Evolutionary conservation across 768 basidiomycete genomes (phyloP).

Genomic region (Boletus subcaerulescens): DNA sequence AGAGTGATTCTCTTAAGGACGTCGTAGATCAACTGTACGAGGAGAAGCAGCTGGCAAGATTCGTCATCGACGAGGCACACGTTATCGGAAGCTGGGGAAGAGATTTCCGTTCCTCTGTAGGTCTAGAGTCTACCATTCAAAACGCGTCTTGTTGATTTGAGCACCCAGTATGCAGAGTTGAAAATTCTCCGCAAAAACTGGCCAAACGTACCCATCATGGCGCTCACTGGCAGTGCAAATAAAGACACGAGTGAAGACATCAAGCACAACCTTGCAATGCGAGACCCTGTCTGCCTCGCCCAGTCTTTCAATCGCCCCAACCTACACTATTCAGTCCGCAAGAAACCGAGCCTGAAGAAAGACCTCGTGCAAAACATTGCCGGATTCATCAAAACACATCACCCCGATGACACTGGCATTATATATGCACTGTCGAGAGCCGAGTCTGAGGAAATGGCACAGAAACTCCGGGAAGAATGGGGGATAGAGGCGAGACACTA

Average conservation of each 20-base stretch:
- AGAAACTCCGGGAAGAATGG: constrained; percentile 53
- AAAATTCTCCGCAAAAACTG: constrained; percentile 68
- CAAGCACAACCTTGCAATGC: constrained; percentile 61
- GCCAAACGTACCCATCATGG: constrained; percentile 88
- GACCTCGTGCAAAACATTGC: constrained; percentile 60
- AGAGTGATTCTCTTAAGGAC: constrained; percentile 52
- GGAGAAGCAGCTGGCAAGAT: constrained; percentile 65
- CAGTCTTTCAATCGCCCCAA: constrained; percentile 97
- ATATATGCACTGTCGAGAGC: constrained; percentile 76
- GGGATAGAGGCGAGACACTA: constrained; percentile 72
- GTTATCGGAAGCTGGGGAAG: constrained; percentile 94
- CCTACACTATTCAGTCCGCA: constrained; percentile 66
- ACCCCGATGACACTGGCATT: constrained; percentile 67
- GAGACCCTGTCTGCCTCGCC: constrained; percentile 52
- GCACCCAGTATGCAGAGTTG: constrained; percentile 62
- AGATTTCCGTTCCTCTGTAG: constrained; percentile 82
- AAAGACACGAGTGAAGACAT: constrained; percentile 76
- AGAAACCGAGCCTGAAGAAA: constrained; percentile 42
- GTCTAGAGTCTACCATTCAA: constrained; percentile 23
- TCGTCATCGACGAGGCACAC: constrained; percentile 97
- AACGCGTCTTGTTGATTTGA: constrained; percentile 10
- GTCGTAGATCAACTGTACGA: constrained; percentile 60
- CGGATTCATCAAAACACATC: constrained; percentile 58
- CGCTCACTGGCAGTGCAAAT: constrained; percentile 94
- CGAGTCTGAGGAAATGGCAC: constrained; percentile 80